phyloP scores from a whole-genome alignment of 805 yeast species.

The Tetrapisispora fleetii region DNA sequence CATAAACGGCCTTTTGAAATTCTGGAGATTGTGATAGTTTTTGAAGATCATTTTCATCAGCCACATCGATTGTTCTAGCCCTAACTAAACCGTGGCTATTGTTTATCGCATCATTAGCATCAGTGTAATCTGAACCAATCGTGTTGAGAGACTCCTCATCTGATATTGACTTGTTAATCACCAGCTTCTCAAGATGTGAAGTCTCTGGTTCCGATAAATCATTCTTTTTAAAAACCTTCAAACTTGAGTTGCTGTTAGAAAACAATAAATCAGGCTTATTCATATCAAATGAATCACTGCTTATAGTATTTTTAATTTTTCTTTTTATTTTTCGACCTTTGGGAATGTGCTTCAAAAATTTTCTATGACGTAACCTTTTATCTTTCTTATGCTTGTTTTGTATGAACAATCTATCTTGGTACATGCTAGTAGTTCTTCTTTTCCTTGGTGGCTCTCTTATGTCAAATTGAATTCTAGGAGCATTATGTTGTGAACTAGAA shows the following conservation, averaged over 20 bases:
- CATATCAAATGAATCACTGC: not conserved
- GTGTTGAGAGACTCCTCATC: not conserved
- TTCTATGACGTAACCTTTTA: conserved; percentile 1
- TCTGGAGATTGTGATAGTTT: conserved; percentile 35
- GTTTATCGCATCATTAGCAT: not conserved
- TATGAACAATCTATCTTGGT: not conserved
- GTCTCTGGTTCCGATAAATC: conserved; percentile 17
- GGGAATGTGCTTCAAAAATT: conserved; percentile 10
- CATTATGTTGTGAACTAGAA: not conserved
- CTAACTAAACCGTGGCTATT: conserved; percentile 26
- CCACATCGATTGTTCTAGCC: conserved; percentile 40
- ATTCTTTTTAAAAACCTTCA: conserved; percentile 21
- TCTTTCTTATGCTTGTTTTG: too few species aligned
- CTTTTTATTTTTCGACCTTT: conserved; percentile 15
- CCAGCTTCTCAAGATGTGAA: not conserved
- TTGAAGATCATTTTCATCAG: conserved; percentile 14
- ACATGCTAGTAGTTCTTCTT: not conserved
- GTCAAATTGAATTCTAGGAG: conserved; percentile 25
- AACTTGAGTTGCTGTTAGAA: conserved; percentile 6
- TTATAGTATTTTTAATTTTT: conserved; percentile 12
- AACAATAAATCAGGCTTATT: not conserved
- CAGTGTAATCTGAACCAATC: conserved; percentile 9
- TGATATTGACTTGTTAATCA: not conserved
- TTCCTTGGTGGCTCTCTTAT: conserved; percentile 19
- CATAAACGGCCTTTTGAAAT: conserved; percentile 35